These are phyloP conservation scores for Hansenula sp. DNA, from an alignment of 1,139 yeast species.

Conservation along the genomic window DNA sequence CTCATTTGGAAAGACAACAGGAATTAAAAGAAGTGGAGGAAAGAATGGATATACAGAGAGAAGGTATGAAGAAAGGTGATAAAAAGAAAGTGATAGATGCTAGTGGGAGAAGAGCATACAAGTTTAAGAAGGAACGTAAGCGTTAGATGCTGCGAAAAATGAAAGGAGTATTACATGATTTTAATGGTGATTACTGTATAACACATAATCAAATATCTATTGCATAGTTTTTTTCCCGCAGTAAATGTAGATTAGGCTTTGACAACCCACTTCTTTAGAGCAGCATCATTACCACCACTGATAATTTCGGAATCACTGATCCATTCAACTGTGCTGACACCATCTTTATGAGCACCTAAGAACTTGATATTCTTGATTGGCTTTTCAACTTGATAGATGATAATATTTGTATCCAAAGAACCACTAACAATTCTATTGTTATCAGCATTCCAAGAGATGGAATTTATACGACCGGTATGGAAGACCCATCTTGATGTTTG, in stretches of 20 bases:
- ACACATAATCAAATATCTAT: constrained; percentile 5
- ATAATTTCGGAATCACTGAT: constrained; percentile 42
- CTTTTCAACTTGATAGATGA: constrained; percentile 70
- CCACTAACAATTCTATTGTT: constrained; percentile 73
- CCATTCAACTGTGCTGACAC: constrained; percentile 79
- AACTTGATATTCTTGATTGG: constrained; percentile 76
- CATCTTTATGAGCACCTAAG: constrained; percentile 85
- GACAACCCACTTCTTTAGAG: constrained; percentile 71
- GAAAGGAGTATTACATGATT: not conserved
- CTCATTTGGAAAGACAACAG: constrained; percentile 61
- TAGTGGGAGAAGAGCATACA: constrained; percentile 67
- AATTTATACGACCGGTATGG: constrained; percentile 79
- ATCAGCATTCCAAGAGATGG: constrained; percentile 73
- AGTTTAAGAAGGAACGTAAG: constrained; percentile 87
- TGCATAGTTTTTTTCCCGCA: not conserved
- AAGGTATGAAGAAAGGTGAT: constrained; percentile 86
- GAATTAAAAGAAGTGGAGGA: constrained; percentile 66
- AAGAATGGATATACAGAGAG: constrained; percentile 73
- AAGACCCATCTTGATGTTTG: constrained; percentile 94
- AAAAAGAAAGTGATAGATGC: constrained; percentile 68
- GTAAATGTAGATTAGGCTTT: constrained; percentile 1
- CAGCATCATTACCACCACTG: constrained; percentile 80
- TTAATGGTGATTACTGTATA: not conserved
- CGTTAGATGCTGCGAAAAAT: constrained; percentile 41
- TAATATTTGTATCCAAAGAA: constrained; percentile 79